Evolutionary conservation across 805 yeast species (phyloP).

Genomic region (Ogataea henricii): DNA sequence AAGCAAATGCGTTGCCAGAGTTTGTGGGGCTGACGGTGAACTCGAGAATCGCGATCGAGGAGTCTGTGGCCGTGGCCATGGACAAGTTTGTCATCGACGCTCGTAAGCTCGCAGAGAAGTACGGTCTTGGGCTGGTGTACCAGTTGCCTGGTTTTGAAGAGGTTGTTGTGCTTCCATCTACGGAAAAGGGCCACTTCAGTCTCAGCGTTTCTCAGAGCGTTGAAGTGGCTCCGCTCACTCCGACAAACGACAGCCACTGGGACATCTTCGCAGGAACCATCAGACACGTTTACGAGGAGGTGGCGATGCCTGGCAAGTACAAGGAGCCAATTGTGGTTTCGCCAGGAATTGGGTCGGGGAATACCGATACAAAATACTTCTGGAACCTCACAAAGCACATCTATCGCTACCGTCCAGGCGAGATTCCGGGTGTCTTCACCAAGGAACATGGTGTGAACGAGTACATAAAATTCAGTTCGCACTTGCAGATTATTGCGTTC

Average conservation of each 20-base stretch:
- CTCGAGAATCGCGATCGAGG: constrained; percentile 49
- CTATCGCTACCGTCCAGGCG: constrained; percentile 54
- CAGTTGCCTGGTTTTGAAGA: constrained; percentile 18
- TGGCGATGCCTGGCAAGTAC: constrained; percentile 38
- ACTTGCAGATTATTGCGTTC: constrained; percentile 59
- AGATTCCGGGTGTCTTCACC: constrained; percentile 38
- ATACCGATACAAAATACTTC: constrained; percentile 65
- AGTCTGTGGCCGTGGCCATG: constrained; percentile 36
- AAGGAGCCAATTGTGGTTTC: constrained; percentile 44
- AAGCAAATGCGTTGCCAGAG: constrained; percentile 53
- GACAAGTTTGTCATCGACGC: constrained; percentile 38
- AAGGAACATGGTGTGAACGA: constrained; percentile 70
- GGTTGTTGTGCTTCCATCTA: constrained; percentile 31
- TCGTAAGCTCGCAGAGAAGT: constrained; percentile 37
- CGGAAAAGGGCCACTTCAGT: constrained; percentile 21
- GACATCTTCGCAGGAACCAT: constrained; percentile 44
- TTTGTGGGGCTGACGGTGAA: constrained; percentile 45
- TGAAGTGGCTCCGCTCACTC: constrained; percentile 59
- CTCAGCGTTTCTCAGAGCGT: constrained; percentile 13
- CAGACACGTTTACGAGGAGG: constrained; percentile 49
- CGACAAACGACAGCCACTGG: constrained; percentile 45
- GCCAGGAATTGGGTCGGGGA: constrained; percentile 64
- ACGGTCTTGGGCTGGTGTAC: constrained; percentile 36
- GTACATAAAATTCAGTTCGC: constrained; percentile 52
- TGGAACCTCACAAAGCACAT: constrained; percentile 60